phyloP scores from a whole-genome alignment of 768 basidiomycete species.

The Albatrellus ellisii region DNA sequence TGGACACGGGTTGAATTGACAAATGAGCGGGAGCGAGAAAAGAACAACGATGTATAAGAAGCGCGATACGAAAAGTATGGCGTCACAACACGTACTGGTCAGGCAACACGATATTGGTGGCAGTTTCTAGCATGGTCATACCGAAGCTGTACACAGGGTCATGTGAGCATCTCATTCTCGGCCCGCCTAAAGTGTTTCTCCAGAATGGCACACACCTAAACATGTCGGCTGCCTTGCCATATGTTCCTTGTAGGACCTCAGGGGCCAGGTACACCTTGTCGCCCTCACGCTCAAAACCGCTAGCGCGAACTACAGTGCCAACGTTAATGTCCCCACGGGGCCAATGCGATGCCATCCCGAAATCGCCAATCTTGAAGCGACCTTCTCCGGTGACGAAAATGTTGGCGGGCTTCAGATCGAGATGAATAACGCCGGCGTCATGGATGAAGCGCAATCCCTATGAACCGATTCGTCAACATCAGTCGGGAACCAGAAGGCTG shows the following conservation, averaged over 20 bases:
- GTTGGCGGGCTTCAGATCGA: conserved; percentile 96
- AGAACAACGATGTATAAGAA: neutral
- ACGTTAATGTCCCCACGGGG: conserved; percentile 37
- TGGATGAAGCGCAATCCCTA: conserved; percentile 88
- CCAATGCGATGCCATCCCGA: conserved; percentile 96
- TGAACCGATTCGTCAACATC: conserved; percentile 15
- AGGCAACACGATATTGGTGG: conserved; percentile 92
- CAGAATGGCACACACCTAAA: conserved; percentile 51
- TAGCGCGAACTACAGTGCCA: conserved; percentile 16
- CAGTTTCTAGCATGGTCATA: conserved; percentile 90
- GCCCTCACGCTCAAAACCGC: conserved; percentile 84
- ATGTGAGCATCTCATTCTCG: conserved; percentile 7
- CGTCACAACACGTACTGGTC: conserved; percentile 81
- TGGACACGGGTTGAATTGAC: neutral
- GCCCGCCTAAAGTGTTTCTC: neutral
- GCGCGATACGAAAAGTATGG: neutral
- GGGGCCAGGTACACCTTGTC: conserved; percentile 96
- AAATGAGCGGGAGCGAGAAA: neutral
- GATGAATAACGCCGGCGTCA: conserved; percentile 76
- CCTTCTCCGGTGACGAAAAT: conserved; percentile 84
- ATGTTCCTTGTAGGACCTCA: conserved; percentile 84
- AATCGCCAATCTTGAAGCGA: conserved; percentile 93
- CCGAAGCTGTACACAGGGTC: conserved; percentile 55
- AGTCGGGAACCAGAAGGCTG: no score
- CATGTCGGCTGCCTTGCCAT: conserved; percentile 90